Evolutionary conservation across 495 filamentous ascomycete species (phyloP).

Genomic region (Penicillium canariense): DNA sequence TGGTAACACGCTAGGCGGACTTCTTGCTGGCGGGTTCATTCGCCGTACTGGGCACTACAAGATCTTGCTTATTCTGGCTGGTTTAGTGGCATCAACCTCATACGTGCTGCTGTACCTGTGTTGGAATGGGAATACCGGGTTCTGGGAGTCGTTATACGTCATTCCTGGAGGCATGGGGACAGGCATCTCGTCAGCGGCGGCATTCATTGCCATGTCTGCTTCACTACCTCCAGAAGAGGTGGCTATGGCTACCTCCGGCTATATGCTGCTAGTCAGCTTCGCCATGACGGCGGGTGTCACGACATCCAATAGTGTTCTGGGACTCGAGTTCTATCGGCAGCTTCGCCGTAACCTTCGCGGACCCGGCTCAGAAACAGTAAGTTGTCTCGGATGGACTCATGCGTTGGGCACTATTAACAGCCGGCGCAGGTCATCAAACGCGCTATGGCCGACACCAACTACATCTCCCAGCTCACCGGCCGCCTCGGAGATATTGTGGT

Average conservation of each 20-base stretch:
- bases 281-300: constrained; percentile 54
- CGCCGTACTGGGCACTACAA: constrained; percentile 60
- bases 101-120: constrained; percentile 55
- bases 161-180: constrained; percentile 57
- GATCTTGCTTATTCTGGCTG: constrained; percentile 48
- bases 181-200: constrained; percentile 49
- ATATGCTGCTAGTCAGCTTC: constrained; percentile 51
- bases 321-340: constrained; percentile 31
- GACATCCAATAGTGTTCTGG: constrained; percentile 42
- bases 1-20: constrained; percentile 62
- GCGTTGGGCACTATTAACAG: not conserved
- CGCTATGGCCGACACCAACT: constrained; percentile 37
- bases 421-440: constrained; percentile 32
- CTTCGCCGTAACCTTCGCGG: constrained; percentile 30
- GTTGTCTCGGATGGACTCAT: not conserved
- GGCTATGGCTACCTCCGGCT: constrained; percentile 54
- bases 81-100: constrained; percentile 45
- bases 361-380: constrained; percentile 27
- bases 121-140: constrained; percentile 62
- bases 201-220: constrained; percentile 58
- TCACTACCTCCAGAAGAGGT: constrained; percentile 49
- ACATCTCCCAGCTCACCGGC: constrained; percentile 33
- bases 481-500: constrained; percentile 35
- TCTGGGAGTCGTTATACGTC: constrained; percentile 62
- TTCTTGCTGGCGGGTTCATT: constrained; percentile 59